phyloP scores from a whole-genome alignment of 2,329 filamentous ascomycete species.

The Alternaria conjuncta region DNA sequence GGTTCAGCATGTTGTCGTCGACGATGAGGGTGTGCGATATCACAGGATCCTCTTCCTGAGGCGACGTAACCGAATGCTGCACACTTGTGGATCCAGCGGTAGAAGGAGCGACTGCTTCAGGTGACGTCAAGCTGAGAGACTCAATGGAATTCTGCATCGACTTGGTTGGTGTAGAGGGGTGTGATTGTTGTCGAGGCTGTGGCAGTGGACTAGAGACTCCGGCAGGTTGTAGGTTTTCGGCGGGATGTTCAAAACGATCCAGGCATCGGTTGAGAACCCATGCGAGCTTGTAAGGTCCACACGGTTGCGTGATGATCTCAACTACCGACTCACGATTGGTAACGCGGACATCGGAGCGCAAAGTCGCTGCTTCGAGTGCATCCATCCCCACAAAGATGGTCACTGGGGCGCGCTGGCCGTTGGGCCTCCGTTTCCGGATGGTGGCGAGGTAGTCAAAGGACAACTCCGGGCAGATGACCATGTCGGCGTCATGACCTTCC shows the following conservation, averaged over 20 bases:
- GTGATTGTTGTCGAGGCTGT: background rate
- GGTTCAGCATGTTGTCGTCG: constrained; percentile 50
- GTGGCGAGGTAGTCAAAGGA: constrained; percentile 40
- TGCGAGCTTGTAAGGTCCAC: constrained; percentile 43
- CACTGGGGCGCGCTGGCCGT: constrained; percentile 22
- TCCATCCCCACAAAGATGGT: constrained; percentile 44
- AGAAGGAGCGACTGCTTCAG: background rate
- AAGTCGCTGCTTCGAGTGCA: constrained; percentile 39
- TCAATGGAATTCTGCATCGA: background rate
- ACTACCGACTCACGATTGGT: constrained; percentile 37
- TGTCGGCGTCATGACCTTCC: constrained; percentile 29
- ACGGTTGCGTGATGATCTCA: constrained; percentile 46
- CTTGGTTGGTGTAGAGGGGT: background rate
- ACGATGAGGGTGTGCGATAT: constrained; percentile 40
- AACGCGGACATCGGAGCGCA: constrained; percentile 42
- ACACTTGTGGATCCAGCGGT: background rate
- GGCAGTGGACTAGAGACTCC: background rate
- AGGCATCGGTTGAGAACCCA: constrained; percentile 38
- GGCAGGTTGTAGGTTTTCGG: constrained; percentile 23
- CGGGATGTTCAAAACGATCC: constrained; percentile 30
- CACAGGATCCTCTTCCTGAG: background rate
- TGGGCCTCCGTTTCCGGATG: constrained; percentile 22
- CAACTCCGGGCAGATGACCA: constrained; percentile 44
- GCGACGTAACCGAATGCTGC: background rate
- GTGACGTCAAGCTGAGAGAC: background rate